Evolutionary conservation across 805 yeast genomes (phyloP).

Genomic region (Cyberlindnera maclurae): DNA sequence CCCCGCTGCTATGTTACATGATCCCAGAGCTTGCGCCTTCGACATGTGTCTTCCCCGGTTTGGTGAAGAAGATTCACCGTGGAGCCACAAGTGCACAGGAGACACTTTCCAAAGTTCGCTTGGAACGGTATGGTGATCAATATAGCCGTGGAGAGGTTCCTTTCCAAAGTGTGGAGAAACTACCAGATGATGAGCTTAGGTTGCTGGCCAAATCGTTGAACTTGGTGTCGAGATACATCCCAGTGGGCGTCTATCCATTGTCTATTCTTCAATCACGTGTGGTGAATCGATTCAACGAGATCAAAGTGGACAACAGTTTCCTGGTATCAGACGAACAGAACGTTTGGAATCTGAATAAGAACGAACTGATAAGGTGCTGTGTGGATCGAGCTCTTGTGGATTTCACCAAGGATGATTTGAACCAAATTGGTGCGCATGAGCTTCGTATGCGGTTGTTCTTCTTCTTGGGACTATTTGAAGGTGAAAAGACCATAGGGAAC

Average conservation of each 20-base stretch:
- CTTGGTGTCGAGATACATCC: slow-evolving; percentile 34
- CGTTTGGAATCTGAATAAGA: slow-evolving; percentile 38
- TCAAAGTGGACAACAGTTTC: slow-evolving; percentile 47
- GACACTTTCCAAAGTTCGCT: slow-evolving; percentile 12
- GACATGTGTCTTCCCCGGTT: slow-evolving; percentile 47
- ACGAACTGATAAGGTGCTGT: slow-evolving; percentile 48
- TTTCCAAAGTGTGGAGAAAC: slow-evolving; percentile 39
- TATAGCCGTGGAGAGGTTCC: slow-evolving; percentile 24
- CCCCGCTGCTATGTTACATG: slow-evolving; percentile 45
- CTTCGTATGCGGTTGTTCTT: slow-evolving; percentile 32
- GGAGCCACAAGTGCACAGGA: slow-evolving; percentile 19
- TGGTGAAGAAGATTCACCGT: slow-evolving; percentile 25
- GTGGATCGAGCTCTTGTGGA: slow-evolving; percentile 49
- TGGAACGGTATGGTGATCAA: slow-evolving; percentile 7
- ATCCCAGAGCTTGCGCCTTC: slow-evolving; percentile 52
- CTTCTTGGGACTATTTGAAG: slow-evolving; percentile 34
- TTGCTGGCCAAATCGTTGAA: slow-evolving; percentile 30
- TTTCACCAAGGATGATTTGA: slow-evolving; percentile 26
- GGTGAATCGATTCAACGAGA: slow-evolving; percentile 34
- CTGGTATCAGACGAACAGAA: slow-evolving; percentile 25
- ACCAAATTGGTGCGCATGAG: slow-evolving; percentile 27
- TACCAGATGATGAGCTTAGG: slow-evolving; percentile 34
- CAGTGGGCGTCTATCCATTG: slow-evolving; percentile 32
- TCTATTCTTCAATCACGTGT: slow-evolving; percentile 30
- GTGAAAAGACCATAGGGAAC: slow-evolving; percentile 22